Evolutionary conservation across 169 alveolate genomes (phyloP).

Genomic region (Toxoplasma gondii): DNA sequence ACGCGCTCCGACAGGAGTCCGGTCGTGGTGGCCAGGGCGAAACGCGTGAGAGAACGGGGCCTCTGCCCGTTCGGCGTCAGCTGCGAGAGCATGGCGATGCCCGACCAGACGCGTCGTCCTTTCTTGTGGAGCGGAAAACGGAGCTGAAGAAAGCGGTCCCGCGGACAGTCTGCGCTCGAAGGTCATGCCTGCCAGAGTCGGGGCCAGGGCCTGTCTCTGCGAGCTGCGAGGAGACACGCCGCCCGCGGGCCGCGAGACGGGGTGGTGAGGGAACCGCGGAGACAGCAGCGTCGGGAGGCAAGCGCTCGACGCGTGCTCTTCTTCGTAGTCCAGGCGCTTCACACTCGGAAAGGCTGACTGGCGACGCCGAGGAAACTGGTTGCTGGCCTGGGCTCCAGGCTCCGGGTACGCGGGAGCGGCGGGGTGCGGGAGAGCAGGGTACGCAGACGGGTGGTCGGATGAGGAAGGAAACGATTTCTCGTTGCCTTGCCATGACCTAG

Average conservation of each 20-base stretch:
- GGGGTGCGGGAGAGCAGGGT: not conserved
- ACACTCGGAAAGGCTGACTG: constrained; percentile 4
- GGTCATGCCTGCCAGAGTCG: not conserved
- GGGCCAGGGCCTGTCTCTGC: not conserved
- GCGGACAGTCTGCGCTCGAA: not conserved
- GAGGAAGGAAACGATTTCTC: not conserved
- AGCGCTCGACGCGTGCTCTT: not conserved
- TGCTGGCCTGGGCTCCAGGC: not conserved
- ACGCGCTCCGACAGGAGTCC: not conserved
- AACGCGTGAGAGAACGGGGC: too few relatives aligned
- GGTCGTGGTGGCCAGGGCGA: not conserved
- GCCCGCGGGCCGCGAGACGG: not conserved
- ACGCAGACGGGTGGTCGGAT: not conserved
- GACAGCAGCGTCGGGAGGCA: constrained; percentile 1
- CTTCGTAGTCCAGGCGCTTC: not conserved
- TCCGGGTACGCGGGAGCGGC: not conserved
- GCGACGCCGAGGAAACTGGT: not conserved
- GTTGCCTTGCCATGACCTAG: not conserved
- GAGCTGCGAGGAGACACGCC: not conserved
- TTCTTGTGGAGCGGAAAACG: not conserved
- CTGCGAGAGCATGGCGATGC: not conserved
- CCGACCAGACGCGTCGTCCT: not conserved
- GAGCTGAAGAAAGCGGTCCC: not conserved
- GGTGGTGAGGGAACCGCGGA: not conserved
- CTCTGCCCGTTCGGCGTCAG: not conserved